Evolutionary conservation across 73 alveolate species (phyloP).

Genomic region (Tetrahymena thermophila): DNA sequence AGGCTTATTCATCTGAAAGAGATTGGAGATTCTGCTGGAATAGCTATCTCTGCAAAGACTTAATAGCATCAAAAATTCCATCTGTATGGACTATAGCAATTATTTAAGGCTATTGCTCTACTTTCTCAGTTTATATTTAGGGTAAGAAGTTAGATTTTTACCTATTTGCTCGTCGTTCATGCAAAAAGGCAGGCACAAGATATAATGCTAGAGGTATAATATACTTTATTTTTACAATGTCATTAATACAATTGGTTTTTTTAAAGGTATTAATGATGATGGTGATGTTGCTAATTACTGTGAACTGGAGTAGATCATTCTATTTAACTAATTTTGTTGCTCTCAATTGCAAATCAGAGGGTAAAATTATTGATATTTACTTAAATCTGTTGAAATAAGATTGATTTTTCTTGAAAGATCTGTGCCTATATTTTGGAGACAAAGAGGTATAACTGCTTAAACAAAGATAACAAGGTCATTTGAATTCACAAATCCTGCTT

Average conservation of each 20-base stretch:
- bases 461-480: slow-evolving; percentile 64
- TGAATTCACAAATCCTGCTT: slow-evolving; percentile 49
- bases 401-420: slow-evolving; percentile 2
- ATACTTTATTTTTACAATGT: background rate
- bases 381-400: background rate
- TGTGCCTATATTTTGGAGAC: slow-evolving; percentile 89
- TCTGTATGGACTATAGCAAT: slow-evolving; percentile 69
- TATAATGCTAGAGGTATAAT: slow-evolving; percentile 77
- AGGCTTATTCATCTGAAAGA: slow-evolving; percentile 39
- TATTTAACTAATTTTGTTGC: slow-evolving; percentile 49
- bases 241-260: background rate
- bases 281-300: slow-evolving; percentile 93
- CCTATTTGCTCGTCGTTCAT: slow-evolving; percentile 83
- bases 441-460: slow-evolving; percentile 82
- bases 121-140: slow-evolving; percentile 53
- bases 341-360: slow-evolving; percentile 92
- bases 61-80: slow-evolving; percentile 58
- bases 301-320: slow-evolving; percentile 86
- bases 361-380: background rate
- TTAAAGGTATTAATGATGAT: slow-evolving; percentile 57
- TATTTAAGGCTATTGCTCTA: slow-evolving; percentile 80
- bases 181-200: slow-evolving; percentile 91
- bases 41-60: slow-evolving; percentile 60
- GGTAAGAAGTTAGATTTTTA: slow-evolving; percentile 62
- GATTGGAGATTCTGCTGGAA: slow-evolving; percentile 79